phyloP scores from a whole-genome alignment of 208 protist genomes.

The Trypanosoma platydactyli region DNA sequence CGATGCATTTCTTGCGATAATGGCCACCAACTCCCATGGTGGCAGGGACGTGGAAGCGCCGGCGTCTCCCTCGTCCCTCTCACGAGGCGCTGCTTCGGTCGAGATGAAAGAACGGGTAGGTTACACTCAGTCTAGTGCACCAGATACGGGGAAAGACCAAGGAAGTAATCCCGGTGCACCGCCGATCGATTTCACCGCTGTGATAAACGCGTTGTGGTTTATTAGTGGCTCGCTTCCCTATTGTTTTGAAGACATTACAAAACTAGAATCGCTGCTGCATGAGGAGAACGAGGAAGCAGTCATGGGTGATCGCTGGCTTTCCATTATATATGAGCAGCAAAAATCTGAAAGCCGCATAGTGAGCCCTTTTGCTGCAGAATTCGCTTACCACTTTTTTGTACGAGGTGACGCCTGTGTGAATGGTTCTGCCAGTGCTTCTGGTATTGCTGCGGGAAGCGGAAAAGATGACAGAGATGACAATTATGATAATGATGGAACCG shows the following conservation, averaged over 20 bases:
- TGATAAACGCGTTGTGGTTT: conserved; percentile 24
- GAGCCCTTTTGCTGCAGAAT: conserved; percentile 27
- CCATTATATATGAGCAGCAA: conserved; percentile 8
- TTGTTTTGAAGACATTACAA: conserved; percentile 30
- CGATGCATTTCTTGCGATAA: conserved; percentile 16
- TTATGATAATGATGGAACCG: too few species aligned
- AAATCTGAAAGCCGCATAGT: conserved; percentile 3
- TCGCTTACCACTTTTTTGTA: conserved; percentile 33
- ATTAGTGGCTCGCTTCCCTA: conserved; percentile 23
- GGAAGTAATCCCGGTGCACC: neutral
- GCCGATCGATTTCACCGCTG: conserved; percentile 15
- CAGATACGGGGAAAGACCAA: neutral
- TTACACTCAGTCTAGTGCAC: conserved; percentile 7
- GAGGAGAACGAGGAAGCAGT: conserved; percentile 7
- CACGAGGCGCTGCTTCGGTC: neutral
- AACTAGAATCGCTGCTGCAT: neutral
- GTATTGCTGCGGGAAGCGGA: neutral
- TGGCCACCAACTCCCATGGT: neutral
- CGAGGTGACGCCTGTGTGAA: conserved; percentile 10
- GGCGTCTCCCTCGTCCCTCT: neutral
- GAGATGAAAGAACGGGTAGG: neutral
- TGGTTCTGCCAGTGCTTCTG: neutral
- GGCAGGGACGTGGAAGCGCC: neutral
- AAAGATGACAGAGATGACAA: too few species aligned
- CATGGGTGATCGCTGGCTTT: conserved; percentile 2